Conservation (phyloP, 164 flowering plant species). For the Chimonanthus salicifolius region DNA sequence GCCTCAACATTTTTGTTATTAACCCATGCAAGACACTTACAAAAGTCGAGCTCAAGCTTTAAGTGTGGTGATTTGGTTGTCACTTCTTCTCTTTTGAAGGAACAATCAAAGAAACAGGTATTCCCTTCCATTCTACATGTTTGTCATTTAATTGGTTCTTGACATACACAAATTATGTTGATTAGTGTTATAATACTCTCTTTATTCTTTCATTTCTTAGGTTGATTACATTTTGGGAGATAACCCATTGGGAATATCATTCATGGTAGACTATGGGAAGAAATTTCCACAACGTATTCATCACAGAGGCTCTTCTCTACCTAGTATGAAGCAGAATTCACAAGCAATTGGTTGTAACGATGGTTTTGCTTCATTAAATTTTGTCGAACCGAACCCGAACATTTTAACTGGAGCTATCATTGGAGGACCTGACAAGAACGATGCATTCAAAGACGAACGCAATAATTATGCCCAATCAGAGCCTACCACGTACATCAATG, state of each 20-base stretch:
- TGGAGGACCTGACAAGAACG: constrained; percentile 36
- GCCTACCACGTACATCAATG: constrained; percentile 42
- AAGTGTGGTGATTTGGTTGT: constrained; percentile 23
- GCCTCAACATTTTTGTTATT: constrained; percentile 24
- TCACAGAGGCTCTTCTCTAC: constrained; percentile 36
- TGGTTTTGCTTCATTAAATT: constrained; percentile 15
- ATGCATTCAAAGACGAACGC: constrained; percentile 23
- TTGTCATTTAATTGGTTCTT: neutral
- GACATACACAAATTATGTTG: neutral
- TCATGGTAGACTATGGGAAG: constrained; percentile 43
- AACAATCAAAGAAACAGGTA: constrained; percentile 18
- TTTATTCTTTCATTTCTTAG: constrained; percentile 10
- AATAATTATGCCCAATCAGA: constrained; percentile 23
- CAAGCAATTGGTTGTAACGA: constrained; percentile 18
- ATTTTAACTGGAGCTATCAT: constrained; percentile 29
- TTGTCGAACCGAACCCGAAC: constrained; percentile 23
- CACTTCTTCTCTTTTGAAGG: constrained; percentile 16
- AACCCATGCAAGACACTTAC: constrained; percentile 33
- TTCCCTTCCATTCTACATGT: neutral
- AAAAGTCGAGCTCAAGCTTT: constrained; percentile 13
- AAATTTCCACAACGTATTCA: constrained; percentile 32
- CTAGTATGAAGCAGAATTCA: constrained; percentile 16
- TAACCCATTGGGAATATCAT: constrained; percentile 36
- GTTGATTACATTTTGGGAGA: constrained; percentile 40
- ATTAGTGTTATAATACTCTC: neutral